Conservation (phyloP, 805 yeast genomes). For the Pichia exigua region DNA sequence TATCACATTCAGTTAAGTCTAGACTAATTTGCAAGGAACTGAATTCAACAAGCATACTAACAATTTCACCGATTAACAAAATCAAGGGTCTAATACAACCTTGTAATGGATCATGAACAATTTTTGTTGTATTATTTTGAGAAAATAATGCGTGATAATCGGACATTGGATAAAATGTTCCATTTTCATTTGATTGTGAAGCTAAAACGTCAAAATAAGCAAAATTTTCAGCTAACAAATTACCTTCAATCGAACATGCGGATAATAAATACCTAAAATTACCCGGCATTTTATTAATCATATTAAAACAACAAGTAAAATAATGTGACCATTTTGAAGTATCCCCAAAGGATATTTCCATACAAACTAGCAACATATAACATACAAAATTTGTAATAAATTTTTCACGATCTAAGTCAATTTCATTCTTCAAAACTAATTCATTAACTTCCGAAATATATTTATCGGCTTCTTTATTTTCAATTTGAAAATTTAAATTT, state of each 20-base stretch:
- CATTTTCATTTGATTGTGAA: conserved; percentile 30
- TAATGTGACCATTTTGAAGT: conserved; percentile 29
- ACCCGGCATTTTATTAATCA: conserved; percentile 21
- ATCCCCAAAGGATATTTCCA: conserved; percentile 29
- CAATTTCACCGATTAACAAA: conserved; percentile 31
- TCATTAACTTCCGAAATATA: conserved; percentile 13
- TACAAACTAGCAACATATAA: conserved; percentile 25
- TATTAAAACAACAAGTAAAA: conserved; percentile 23
- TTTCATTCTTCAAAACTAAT: conserved; percentile 6
- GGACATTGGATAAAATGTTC: conserved; percentile 30
- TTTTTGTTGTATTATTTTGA: conserved; percentile 10
- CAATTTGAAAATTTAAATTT: conserved; percentile 17
- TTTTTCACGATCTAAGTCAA: conserved; percentile 13
- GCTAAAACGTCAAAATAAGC: conserved; percentile 35
- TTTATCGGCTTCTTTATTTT: conserved; percentile 15
- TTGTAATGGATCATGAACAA: conserved; percentile 32
- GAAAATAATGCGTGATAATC: conserved; percentile 27
- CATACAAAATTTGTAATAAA: conserved; percentile 23
- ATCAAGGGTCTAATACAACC: conserved; percentile 34
- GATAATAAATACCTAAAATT: conserved; percentile 24
- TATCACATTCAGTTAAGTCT: conserved; percentile 18
- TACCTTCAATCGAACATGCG: conserved; percentile 28
- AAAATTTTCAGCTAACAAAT: conserved; percentile 30
- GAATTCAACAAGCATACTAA: conserved; percentile 24
- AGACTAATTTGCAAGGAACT: conserved; percentile 15